Base-by-base conservation (phyloP, 2,329 filamentous ascomycete genomes). In the Fusarium ramigenum region DNA sequence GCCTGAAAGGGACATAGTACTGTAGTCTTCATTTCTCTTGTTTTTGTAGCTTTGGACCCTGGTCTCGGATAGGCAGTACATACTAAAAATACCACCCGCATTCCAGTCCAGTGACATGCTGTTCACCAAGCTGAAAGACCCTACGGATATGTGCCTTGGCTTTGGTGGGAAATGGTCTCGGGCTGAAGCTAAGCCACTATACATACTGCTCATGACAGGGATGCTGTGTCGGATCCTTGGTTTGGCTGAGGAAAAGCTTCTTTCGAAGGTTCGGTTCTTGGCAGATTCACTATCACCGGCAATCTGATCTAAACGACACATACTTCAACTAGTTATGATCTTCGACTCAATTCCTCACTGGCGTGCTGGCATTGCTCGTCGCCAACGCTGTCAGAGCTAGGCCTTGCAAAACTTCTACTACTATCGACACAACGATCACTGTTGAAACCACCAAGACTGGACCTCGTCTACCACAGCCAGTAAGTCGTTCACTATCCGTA, bases 71-170 rank as follows among this genome's bases (percentile, higher is more conserved):
- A 42, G 49, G 49, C n/a, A 36, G 63, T 16, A 21, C 44, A 47
- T 47, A 36, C 65, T 68, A 68, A 68, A 68, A 68, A 68, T 68
- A 68, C 23, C 18, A 23, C 30, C 63, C 53, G 37, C 65, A 63
- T 68, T 54, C 56, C 42, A 68, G 34, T 49, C 47, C 42, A 68
- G 34, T 54, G 63, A 49, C 56, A 68, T 63, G 19, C 52, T n/a
- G 18, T 39, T 28, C n/a, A 42, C 28, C 30, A 32, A 37, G 46
- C 54, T 52, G 37, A 46, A 62, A 61, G 30, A 19, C 52, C n/a
- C 34, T 36, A 32, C 28, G 28, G 10, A 4, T 36, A 21, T 39
- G 65, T 68, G 63, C 49, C 65, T 68, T 25, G 30, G 23, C 25
- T 65, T 58, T 40, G 30, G 10, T 53, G 36, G 46, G 40, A 62